These are phyloP conservation scores for Nicotiana paniculata DNA, from an alignment of 257 asterid genomes.

Conservation along the genomic window DNA sequence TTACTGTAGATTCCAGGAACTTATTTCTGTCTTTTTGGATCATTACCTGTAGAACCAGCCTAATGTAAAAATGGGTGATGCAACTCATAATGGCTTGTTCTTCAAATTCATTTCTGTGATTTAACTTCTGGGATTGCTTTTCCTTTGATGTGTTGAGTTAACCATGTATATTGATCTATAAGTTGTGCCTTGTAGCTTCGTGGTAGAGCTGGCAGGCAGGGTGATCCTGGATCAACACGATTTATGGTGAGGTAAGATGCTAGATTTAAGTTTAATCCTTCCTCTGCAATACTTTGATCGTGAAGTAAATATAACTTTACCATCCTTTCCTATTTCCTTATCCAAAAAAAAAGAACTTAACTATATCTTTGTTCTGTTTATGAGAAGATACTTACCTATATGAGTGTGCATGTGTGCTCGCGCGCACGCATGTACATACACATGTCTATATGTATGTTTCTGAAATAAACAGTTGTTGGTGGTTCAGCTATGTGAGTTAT, in stretches of 20 bases:
- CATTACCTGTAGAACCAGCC: neutral
- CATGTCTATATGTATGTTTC: neutral
- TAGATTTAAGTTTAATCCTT: neutral
- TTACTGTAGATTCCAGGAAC: neutral
- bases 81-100: neutral
- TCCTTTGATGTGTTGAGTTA: neutral
- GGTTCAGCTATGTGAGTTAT: neutral
- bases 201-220: constrained; percentile 99
- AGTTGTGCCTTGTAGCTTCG: constrained; percentile 57
- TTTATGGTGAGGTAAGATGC: constrained; percentile 88
- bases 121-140: neutral
- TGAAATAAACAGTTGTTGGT: neutral
- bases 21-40: neutral
- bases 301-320: neutral
- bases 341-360: neutral
- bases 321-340: neutral
- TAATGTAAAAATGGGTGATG: neutral
- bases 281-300: neutral
- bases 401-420: neutral
- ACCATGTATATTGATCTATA: neutral
- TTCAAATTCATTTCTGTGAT: neutral
- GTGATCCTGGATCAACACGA: constrained; percentile 98
- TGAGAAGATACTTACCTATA: neutral
- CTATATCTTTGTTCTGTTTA: neutral
- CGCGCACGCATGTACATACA: neutral